phyloP scores from a whole-genome alignment of 441 rosid species.

The Breynia disticha region DNA sequence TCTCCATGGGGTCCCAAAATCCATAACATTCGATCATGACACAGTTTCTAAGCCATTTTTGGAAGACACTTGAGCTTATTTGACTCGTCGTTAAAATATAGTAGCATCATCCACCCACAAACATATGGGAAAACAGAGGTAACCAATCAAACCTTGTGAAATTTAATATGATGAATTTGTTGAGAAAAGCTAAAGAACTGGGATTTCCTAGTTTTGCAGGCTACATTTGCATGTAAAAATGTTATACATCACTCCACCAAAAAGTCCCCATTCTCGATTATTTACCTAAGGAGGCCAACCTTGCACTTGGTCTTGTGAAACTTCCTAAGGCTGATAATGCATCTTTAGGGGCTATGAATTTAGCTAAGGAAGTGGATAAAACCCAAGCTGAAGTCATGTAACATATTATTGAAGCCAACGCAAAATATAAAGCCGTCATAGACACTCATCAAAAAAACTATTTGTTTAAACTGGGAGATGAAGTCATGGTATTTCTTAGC shows the following conservation, averaged over 20 bases:
- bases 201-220: background rate
- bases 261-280: background rate
- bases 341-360: rapidly evolving
- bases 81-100: background rate
- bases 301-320: background rate
- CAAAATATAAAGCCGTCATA: background rate
- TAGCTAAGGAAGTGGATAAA: background rate
- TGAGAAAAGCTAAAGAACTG: background rate
- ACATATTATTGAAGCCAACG: background rate
- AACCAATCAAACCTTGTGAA: rapidly evolving
- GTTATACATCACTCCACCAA: background rate
- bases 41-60: conserved; percentile 3
- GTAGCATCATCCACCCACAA: too few relatives aligned
- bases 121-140: background rate
- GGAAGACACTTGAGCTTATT: background rate
- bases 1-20: background rate
- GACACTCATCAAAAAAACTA: background rate
- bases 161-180: background rate
- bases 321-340: background rate
- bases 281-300: background rate
- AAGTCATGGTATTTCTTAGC: background rate
- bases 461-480: conserved; percentile 1
- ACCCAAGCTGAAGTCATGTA: background rate
- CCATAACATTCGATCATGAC: background rate
- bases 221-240: background rate